phyloP scores from a whole-genome alignment of 768 basidiomycete species.

The Russula earlei region DNA sequence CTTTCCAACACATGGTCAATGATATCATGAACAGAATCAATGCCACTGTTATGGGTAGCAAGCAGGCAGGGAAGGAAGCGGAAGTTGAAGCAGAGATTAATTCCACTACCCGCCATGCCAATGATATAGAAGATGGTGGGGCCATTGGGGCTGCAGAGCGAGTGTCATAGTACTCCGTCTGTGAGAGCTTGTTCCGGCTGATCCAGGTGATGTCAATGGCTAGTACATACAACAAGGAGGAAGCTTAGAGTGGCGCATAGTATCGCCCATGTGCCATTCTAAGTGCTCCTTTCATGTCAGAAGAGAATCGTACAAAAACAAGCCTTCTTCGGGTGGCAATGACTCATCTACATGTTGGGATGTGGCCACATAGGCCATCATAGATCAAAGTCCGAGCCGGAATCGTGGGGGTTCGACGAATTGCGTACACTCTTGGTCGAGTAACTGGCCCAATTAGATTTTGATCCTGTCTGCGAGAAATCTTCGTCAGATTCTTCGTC shows the following conservation, averaged over 20 bases:
- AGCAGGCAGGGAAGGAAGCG: conserved; percentile 36
- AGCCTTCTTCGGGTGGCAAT: too few species aligned
- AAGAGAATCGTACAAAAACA: not conserved
- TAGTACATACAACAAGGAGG: not conserved
- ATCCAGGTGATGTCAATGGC: not conserved
- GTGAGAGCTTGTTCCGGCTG: conserved; percentile 5
- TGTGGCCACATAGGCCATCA: conserved; percentile 9
- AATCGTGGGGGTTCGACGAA: conserved; percentile 45
- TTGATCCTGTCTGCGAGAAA: conserved; percentile 46
- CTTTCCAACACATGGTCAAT: not conserved
- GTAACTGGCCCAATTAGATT: conserved; percentile 46
- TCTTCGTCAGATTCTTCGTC: conserved; percentile 42
- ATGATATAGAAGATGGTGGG: conserved; percentile 22
- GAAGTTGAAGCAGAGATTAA: conserved; percentile 27
- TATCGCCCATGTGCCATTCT: too few species aligned
- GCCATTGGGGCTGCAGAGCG: conserved; percentile 23
- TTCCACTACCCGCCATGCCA: conserved; percentile 18
- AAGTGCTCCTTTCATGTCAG: not conserved
- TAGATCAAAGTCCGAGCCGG: conserved; percentile 68
- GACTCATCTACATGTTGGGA: too few species aligned
- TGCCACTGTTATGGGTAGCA: conserved; percentile 66
- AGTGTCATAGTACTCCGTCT: conserved; percentile 24
- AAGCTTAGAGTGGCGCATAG: not conserved
- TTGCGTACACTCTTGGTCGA: conserved; percentile 47
- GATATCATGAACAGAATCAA: conserved; percentile 45